Base-by-base conservation (phyloP, 2,329 filamentous ascomycete genomes). In the Parascedosporium putredinis region DNA sequence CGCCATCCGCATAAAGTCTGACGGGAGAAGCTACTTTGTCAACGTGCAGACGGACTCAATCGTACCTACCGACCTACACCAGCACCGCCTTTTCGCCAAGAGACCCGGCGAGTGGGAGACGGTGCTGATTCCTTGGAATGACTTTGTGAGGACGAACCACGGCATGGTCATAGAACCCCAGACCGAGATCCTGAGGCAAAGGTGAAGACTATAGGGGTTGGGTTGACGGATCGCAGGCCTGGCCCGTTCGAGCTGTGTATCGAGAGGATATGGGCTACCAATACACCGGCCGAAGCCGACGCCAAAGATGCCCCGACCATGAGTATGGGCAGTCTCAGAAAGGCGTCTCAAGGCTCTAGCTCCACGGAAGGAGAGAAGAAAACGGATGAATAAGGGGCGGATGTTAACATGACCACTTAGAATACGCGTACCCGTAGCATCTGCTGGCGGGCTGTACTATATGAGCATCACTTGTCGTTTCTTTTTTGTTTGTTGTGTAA, bases 21-120 rank as follows among this genome's bases (percentile, higher is more conserved):
- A 97, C 62, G 90, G 89, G 14, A 76, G 93, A 52, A 85, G 87
- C 59, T 98, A 97, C 70, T 88, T 95, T 51, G 81, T 98, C 60
- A 98, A 98, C 66, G 72, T 98, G 14, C 93, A 97, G 71, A 95
- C 90, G 3, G 91, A 98, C 62, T 87, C 86, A 1, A 83, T 98
- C 50, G 87, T 95, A 45, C 86, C 88, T 9, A 91, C 89, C n/a
- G 93, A 98, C 64, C 74, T 98, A 55, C 93, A 97, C 65, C 93
- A 98, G 64, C 93, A 98, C 66, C 76, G 93, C 46, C 68, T 98
- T 4, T 95, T 88, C 57, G 76, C 84, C 7, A 84, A 83, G 60
- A 78, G 79, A 7, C 83, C 86, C 0, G 89, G 89, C 1, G 77
- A 90, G 59, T 98, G 93, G 93, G 91, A 98, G 73, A 96, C 93